Conservation (phyloP, 202 grass and related monocot species). For the Schoenoplectus tabernaemontani region DNA sequence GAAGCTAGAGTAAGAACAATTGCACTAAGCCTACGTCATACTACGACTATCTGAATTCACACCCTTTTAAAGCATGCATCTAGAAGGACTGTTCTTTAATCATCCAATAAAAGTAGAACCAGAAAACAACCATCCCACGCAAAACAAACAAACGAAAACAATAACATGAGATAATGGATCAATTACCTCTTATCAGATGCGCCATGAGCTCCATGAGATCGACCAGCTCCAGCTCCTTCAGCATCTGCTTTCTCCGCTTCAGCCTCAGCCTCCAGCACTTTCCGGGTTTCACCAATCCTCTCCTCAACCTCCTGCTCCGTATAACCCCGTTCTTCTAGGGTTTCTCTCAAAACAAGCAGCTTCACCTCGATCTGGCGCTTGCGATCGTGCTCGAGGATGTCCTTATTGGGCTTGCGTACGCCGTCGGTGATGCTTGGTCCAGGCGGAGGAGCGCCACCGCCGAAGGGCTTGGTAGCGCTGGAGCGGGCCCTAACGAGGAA, state of each 20-base stretch:
- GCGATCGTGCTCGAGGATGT: constrained; percentile 96
- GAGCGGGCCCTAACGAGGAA: constrained; percentile 58
- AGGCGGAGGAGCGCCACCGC: neutral
- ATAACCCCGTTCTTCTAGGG: constrained; percentile 86
- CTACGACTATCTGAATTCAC: neutral
- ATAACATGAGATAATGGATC: neutral
- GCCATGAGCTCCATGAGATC: neutral
- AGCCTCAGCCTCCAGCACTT: constrained; percentile 32
- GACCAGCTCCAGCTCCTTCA: neutral
- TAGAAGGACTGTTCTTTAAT: no score
- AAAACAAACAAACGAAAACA: neutral
- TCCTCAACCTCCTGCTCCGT: constrained; percentile 82
- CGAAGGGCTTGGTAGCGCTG: constrained; percentile 19
- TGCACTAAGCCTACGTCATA: no score
- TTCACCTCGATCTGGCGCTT: constrained; percentile 77
- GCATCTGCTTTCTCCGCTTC: constrained; percentile 23
- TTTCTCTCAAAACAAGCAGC: constrained; percentile 64
- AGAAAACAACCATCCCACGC: no score
- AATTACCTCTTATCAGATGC: constrained; percentile 41
- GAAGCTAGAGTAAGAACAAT: neutral
- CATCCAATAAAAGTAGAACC: neutral
- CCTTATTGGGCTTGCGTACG: constrained; percentile 77
- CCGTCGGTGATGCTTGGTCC: constrained; percentile 22
- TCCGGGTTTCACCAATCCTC: constrained; percentile 46
- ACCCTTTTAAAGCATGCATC: neutral